Conservation (phyloP, 148 eudicot genomes). For the Tetragonia tetragonoides region DNA sequence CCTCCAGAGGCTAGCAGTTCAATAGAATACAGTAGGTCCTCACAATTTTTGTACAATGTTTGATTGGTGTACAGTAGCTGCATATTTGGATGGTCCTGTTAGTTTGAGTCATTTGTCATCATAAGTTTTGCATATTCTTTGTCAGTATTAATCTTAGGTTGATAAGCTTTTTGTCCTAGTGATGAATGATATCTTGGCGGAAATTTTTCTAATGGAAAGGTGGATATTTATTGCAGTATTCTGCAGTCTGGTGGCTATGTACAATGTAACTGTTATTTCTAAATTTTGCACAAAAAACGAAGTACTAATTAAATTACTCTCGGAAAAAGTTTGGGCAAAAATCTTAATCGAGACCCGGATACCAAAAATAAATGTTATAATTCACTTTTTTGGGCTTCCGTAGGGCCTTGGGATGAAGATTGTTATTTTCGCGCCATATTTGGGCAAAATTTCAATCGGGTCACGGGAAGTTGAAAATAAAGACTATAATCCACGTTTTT, state of each 20-base stretch:
- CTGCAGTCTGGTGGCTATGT: not conserved
- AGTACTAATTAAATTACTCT: no score
- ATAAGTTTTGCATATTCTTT: constrained; percentile 9
- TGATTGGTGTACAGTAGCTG: constrained; percentile 48
- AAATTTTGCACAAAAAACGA: no score
- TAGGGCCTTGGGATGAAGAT: no score
- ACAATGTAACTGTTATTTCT: not conserved
- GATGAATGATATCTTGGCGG: not conserved
- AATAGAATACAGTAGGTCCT: constrained; percentile 35
- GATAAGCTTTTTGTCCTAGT: not conserved
- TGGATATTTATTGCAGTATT: not conserved
- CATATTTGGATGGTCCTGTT: not conserved
- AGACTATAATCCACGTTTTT: no score
- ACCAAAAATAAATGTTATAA: no score
- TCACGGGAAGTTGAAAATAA: no score
- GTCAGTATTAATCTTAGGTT: constrained; percentile 5
- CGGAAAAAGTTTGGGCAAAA: no score
- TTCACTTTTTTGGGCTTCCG: no score
- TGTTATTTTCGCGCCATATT: no score
- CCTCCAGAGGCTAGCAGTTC: constrained; percentile 85
- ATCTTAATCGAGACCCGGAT: no score
- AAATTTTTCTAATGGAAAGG: not conserved
- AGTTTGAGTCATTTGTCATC: not conserved
- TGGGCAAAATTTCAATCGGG: no score
- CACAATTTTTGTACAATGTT: constrained; percentile 55